Percentiles rank a stretch among this genome's conserved stretches.
These are phyloP conservation scores for Venturia carpophila DNA, from an alignment of 2,329 filamentous ascomycete species.

Conservation along the genomic window DNA sequence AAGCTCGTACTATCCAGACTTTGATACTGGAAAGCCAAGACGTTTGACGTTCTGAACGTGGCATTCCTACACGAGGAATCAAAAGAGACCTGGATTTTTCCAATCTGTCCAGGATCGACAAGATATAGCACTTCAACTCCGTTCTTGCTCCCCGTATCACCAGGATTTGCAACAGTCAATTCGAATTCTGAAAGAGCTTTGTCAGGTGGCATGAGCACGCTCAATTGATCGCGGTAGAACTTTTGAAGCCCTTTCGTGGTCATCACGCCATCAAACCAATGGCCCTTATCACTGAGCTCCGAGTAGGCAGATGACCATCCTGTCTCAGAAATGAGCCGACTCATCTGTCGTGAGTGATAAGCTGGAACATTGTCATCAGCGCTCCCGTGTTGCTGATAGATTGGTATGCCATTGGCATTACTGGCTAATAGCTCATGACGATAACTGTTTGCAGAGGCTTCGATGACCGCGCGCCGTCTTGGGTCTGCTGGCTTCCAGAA, in stretches of 20 bases:
- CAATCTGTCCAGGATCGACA: constrained; percentile 43
- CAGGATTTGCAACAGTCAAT: constrained; percentile 44
- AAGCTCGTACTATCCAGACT: background rate
- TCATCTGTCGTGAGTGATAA: constrained; percentile 50
- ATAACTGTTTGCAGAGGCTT: constrained; percentile 44
- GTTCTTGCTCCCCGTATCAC: constrained; percentile 44
- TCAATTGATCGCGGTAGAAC: constrained; percentile 40
- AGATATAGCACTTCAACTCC: constrained; percentile 46
- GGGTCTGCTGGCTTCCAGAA: constrained; percentile 50
- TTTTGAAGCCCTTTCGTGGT: constrained; percentile 41
- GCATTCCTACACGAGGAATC: background rate
- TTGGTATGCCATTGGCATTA: constrained; percentile 45
- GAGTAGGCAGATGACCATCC: constrained; percentile 39
- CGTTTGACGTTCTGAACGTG: constrained; percentile 33
- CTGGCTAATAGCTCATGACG: constrained; percentile 47
- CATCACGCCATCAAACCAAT: constrained; percentile 51
- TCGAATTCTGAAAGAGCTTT: constrained; percentile 34
- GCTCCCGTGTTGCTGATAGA: constrained; percentile 50
- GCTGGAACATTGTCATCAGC: constrained; percentile 51
- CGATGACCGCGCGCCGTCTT: constrained; percentile 39
- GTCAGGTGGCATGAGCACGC: constrained; percentile 20
- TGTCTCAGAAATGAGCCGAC: constrained; percentile 40
- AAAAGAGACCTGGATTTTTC: constrained; percentile 38
- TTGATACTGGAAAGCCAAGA: constrained; percentile 26
- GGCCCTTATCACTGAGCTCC: constrained; percentile 42